Conservation (phyloP, 305 asterid species). For the Caryopteris hybrid region DNA sequence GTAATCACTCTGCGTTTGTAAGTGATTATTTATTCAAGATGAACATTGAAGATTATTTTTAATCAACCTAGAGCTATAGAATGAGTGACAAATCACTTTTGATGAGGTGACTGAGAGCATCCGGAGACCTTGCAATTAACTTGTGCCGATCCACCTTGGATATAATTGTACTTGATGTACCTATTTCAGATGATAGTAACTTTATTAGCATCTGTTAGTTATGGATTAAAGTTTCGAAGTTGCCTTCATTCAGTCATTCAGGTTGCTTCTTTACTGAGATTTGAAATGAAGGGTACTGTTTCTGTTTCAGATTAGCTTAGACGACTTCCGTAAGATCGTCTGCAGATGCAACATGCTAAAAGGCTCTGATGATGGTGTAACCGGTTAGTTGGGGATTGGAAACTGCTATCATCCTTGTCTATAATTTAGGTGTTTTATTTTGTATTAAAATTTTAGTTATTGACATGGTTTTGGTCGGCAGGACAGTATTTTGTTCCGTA, state of each 20-base stretch:
- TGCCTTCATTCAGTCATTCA: background rate
- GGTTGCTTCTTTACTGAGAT: background rate
- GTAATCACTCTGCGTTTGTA: background rate
- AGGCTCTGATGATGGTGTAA: constrained; percentile 26
- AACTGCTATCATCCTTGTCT: too few species aligned
- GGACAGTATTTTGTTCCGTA: too few species aligned
- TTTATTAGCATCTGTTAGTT: too few species aligned
- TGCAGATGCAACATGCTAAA: constrained; percentile 71
- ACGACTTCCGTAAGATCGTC: constrained; percentile 74
- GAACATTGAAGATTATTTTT: background rate
- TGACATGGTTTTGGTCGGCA: too few species aligned
- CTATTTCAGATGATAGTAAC: too few species aligned
- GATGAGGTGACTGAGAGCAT: background rate
- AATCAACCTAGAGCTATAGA: background rate
- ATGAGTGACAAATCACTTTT: background rate
- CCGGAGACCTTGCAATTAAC: background rate
- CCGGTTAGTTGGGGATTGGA: constrained; percentile 17
- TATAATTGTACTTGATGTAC: too few species aligned
- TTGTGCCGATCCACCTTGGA: too few species aligned
- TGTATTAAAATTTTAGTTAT: too few species aligned
- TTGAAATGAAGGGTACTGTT: background rate
- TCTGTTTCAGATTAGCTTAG: constrained; percentile 60
- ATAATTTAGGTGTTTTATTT: too few species aligned
- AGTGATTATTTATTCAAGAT: background rate
- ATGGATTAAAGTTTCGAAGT: too few species aligned